Base-by-base conservation (phyloP, 2,329 filamentous ascomycete genomes). In the Neofusicoccum parvum region DNA sequence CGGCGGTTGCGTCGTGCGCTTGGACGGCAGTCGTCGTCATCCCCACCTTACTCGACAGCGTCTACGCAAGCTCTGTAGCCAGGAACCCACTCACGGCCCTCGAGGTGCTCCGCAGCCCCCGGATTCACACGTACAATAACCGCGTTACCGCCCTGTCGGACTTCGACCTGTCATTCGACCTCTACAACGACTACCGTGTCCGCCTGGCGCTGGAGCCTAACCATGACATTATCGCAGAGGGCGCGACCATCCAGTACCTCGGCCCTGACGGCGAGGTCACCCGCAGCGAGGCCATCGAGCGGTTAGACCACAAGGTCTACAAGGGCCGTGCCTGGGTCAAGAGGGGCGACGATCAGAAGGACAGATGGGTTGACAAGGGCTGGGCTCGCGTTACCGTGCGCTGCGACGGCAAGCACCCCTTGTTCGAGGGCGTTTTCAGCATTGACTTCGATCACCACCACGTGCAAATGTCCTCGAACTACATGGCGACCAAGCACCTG, bases 351-450 rank as follows among this genome's bases (percentile, higher is more conserved):
- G 85, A 85, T 23, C 80, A 83, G 5, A 85, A 84, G 60, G 82
- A 85, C 9, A 86, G 87, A 69, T 98, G 93, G 92, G 87, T 87
- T 64, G 88, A 90, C 69, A 90, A 89, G 15, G 95, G 95, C 50
- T 97, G 92, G 92, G 92, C 94, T 49, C 86, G 95, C 66, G 88
- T 98, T 68, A 87, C 89, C 54, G 82, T 99, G 11, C 85, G 87
- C 70, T 83, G 84, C 68, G 95, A 99, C 79, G 95, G 95, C 2
- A 78, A 82, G 48, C 75, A 86, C 15, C 95, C 95, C 23, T 78
- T 97, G 36, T 99, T 99, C 71, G 92, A 97, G 77, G 95, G 95
- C 62, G 90, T 90, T 2, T 97, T 98, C 76, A 88, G 90, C 39
- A 80, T 98, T 43, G 82, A 91, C 72, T 88, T 90, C 65, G 88